Base-by-base conservation (phyloP, 495 filamentous ascomycete genomes). In the Staphylotrichum longicolle region DNA sequence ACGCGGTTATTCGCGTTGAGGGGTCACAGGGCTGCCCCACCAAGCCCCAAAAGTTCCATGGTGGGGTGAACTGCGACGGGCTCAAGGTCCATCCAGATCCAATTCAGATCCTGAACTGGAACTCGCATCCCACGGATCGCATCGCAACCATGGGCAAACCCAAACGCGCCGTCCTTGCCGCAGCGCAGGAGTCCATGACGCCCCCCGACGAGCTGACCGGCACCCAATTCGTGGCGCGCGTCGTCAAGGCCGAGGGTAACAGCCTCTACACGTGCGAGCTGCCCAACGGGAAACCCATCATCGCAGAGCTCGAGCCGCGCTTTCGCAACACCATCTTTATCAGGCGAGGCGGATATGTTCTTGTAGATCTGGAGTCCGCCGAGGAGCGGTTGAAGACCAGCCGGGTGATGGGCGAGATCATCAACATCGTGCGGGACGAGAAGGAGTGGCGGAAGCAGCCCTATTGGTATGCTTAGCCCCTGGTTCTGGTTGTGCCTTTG, bases 301-400 rank as follows among this genome's bases (percentile, higher is more conserved):
- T 96, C 5, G 88, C 89, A 30, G 93, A 96, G 77, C 81, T 98
- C 48, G 85, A 86, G 4, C 72, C 88, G 0, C 82, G 86, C 8
- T 97, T 98, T 69, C 91, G 92, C 52, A 91, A 88, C 53, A 91
- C 90, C 12, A 88, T 97, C 62, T 96, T 91, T 89, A 87, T 97
- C 69, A 89, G 87, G 65, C 86, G 90, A 3, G 88, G 91, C 8
- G 90, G 91, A 0, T 97, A 88, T 73, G 91, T 97, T 30, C 72
- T 97, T 15, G 81, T 97, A 27, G 90, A 97, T 61, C 85, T 86
- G 35, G 78, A 80, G 37, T 71, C 72, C 3, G 78, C 83, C 9
- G 80, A 87, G 34, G 81, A 88, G 41, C 84, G 84, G 33, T 82
- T 80, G n/a, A 80, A 87, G 53, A 83, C 86, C 34, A 93, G 91